Evolutionary conservation across 192 early-diverging fungal species (phyloP).

Genomic region (Phycomyces nitens): DNA sequence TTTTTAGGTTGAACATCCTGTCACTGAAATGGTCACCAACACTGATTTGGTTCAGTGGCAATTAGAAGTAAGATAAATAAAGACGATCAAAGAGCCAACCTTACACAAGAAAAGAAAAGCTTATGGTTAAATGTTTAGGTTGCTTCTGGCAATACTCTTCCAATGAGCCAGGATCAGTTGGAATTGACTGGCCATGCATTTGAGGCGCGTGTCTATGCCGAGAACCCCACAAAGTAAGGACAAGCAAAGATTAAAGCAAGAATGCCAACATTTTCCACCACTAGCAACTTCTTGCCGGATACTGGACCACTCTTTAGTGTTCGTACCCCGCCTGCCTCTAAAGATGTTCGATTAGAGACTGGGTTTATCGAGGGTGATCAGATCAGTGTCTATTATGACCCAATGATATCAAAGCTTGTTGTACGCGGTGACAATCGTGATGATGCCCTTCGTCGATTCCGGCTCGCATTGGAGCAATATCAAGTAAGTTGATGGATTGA

Average conservation of each 20-base stretch:
- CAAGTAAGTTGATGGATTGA: slow-evolving; percentile 84
- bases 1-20: slow-evolving; percentile 83
- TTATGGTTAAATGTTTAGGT: slow-evolving; percentile 41
- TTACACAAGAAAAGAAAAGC: slow-evolving; percentile 6
- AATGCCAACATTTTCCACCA: no score
- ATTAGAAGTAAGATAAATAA: slow-evolving; percentile 53
- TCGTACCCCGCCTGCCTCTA: slow-evolving; percentile 58
- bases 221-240: slow-evolving; percentile 77
- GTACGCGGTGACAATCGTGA: slow-evolving; percentile 77
- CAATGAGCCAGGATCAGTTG: slow-evolving; percentile 67
- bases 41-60: slow-evolving; percentile 96
- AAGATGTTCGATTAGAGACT: slow-evolving; percentile 82
- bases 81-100: background rate
- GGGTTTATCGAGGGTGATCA: slow-evolving; percentile 89
- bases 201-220: slow-evolving; percentile 96
- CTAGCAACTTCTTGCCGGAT: slow-evolving; percentile 87
- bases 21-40: slow-evolving; percentile 93
- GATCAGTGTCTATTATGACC: slow-evolving; percentile 91
- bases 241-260: no score
- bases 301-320: slow-evolving; percentile 85
- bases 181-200: slow-evolving; percentile 84
- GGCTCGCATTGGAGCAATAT: slow-evolving; percentile 81
- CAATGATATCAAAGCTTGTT: slow-evolving; percentile 94
- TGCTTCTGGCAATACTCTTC: slow-evolving; percentile 86
- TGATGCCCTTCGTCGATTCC: slow-evolving; percentile 76